phyloP scores from a whole-genome alignment of 2,329 filamentous ascomycete species.

The Nigrospora osmanthi region DNA sequence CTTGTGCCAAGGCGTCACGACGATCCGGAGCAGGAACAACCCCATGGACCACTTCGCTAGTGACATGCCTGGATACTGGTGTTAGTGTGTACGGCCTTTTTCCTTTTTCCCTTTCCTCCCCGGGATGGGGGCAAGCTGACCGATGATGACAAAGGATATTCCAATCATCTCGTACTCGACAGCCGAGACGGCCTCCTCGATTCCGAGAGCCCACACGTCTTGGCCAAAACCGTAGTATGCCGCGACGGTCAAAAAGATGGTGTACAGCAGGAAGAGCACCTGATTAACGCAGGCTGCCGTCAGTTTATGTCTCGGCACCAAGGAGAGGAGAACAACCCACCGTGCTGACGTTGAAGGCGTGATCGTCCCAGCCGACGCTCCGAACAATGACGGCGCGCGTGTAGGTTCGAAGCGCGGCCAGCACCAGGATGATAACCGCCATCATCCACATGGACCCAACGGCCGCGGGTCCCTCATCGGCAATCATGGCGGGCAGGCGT shows the following conservation, averaged over 20 bases:
- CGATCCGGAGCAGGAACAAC: conserved; percentile 6
- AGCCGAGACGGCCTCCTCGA: neutral
- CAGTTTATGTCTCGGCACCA: too few relatives aligned
- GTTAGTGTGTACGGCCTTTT: neutral
- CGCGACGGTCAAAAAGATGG: conserved; percentile 2
- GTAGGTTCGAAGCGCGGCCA: conserved; percentile 4
- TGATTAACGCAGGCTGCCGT: neutral
- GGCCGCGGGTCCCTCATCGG: too few relatives aligned
- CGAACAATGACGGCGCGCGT: conserved; percentile 1
- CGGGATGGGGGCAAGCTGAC: neutral
- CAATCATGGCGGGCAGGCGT: too few relatives aligned
- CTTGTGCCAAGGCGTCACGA: conserved; percentile 5
- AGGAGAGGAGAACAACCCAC: neutral
- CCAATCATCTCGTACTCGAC: conserved; percentile 4
- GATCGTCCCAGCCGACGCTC: conserved; percentile 3
- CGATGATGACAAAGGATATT: conserved; percentile 4
- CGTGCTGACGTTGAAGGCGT: conserved; percentile 3
- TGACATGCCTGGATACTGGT: neutral
- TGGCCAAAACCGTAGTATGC: conserved; percentile 6
- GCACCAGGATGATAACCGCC: neutral
- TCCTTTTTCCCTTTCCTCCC: too few relatives aligned
- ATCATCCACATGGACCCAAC: conserved; percentile 5
- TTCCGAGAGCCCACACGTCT: neutral
- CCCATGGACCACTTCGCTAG: conserved; percentile 7
- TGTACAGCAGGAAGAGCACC: conserved; percentile 4